phyloP scores from a whole-genome alignment of 2,329 filamentous ascomycete species.

The Fusarium guadeloupense region DNA sequence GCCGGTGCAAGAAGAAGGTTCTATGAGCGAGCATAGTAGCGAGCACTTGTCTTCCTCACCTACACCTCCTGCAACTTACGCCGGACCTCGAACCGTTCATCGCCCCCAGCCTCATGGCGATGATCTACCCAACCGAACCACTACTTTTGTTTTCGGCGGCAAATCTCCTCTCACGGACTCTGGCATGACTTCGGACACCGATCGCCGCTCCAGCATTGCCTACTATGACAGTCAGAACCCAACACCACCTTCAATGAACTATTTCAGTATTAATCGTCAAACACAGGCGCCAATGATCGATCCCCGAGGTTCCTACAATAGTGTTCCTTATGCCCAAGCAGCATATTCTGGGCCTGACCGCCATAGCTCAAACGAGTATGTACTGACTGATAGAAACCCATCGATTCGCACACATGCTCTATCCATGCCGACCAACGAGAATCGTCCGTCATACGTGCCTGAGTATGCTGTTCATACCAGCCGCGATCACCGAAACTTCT shows the following conservation, averaged over 20 bases:
- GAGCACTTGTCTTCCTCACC: slow-evolving; percentile 25
- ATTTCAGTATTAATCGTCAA: slow-evolving; percentile 35
- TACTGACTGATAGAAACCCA: slow-evolving; percentile 15
- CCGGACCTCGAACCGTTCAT: slow-evolving; percentile 12
- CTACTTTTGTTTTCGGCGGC: slow-evolving; percentile 10
- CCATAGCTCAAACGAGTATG: slow-evolving; percentile 9
- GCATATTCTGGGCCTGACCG: background rate
- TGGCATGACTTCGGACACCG: slow-evolving; percentile 12
- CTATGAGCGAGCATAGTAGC: slow-evolving; percentile 21
- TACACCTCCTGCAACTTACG: slow-evolving; percentile 21
- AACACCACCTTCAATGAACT: slow-evolving; percentile 22
- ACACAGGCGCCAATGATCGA: slow-evolving; percentile 31
- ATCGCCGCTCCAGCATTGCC: slow-evolving; percentile 32
- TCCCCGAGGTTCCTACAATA: slow-evolving; percentile 31
- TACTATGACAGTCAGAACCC: slow-evolving; percentile 40
- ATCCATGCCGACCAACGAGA: background rate
- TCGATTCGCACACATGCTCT: background rate
- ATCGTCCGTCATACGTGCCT: background rate
- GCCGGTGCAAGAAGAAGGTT: slow-evolving; percentile 38
- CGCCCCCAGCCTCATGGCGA: slow-evolving; percentile 20
- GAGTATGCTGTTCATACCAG: background rate
- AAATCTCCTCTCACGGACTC: slow-evolving; percentile 13
- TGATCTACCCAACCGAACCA: slow-evolving; percentile 1
- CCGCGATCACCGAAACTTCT: background rate
- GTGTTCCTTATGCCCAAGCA: background rate